Evolutionary conservation across 352 stramenopile species (phyloP).

Genomic region (Globisporangium ultimum): DNA sequence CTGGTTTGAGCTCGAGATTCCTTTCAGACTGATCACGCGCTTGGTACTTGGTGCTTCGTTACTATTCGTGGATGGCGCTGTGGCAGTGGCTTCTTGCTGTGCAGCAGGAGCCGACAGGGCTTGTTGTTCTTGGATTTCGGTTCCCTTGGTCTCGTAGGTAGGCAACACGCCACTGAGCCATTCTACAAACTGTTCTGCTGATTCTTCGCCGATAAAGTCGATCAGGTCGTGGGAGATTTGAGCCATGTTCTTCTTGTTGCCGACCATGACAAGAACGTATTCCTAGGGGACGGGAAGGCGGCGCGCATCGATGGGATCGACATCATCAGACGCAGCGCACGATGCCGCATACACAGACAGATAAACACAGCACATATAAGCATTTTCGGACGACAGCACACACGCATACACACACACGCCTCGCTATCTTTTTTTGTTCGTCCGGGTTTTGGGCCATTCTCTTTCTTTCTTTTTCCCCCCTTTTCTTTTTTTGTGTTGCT

Average conservation of each 20-base stretch:
- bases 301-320: constrained; percentile 8
- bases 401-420: constrained; percentile 11
- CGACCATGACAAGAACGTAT: constrained; percentile 85
- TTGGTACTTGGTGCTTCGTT: constrained; percentile 23
- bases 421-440: neutral
- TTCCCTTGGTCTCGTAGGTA: constrained; percentile 35
- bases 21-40: constrained; percentile 66
- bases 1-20: constrained; percentile 12
- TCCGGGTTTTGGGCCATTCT: no score
- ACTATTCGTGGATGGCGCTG: neutral
- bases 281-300: constrained; percentile 33
- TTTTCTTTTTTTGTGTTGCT: constrained; percentile 2
- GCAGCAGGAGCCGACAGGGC: constrained; percentile 3
- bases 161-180: constrained; percentile 64
- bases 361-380: constrained; percentile 29
- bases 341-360: constrained; percentile 17
- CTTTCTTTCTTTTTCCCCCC: neutral
- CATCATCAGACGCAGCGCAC: constrained; percentile 8
- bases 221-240: constrained; percentile 80
- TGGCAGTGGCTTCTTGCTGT: constrained; percentile 15
- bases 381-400: constrained; percentile 14
- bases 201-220: constrained; percentile 83
- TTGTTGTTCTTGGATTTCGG: constrained; percentile 9
- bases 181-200: constrained; percentile 62
- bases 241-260: constrained; percentile 85